Percentiles rank a stretch among this genome's conserved stretches.
phyloP scores from a whole-genome alignment of 2,329 filamentous ascomycete genomes.

The Aschersonia sp. region DNA sequence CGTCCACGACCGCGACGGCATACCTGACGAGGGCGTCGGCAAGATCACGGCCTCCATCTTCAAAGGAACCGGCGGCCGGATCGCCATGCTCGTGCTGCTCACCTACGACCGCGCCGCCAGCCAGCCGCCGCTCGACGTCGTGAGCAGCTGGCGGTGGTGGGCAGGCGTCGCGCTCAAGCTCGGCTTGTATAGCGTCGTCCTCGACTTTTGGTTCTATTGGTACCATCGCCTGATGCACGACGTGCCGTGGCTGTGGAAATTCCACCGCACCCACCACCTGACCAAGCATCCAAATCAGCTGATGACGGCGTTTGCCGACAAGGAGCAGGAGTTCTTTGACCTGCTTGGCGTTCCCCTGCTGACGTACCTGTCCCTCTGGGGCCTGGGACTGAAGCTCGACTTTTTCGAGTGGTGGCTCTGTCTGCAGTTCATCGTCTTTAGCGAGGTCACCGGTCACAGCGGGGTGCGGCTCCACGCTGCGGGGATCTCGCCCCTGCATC shows the following conservation, averaged over 20 bases:
- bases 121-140: constrained; percentile 3
- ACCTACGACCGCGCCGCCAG: constrained; percentile 7
- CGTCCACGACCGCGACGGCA: constrained; percentile 17
- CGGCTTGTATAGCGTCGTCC: constrained; percentile 23
- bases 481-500: constrained; percentile 15
- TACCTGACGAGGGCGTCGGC: constrained; percentile 22
- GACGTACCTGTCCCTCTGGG: constrained; percentile 19
- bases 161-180: constrained; percentile 22
- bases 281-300: constrained; percentile 29
- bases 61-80: constrained; percentile 17
- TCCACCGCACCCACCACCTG: constrained; percentile 27
- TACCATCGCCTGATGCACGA: constrained; percentile 23
- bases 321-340: constrained; percentile 26
- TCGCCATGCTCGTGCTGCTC: constrained; percentile 13
- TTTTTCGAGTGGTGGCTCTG: constrained; percentile 32
- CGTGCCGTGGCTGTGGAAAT: constrained; percentile 22
- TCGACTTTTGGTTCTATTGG: constrained; percentile 31
- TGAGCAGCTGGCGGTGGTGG: constrained; percentile 10
- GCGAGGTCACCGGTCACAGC: constrained; percentile 22
- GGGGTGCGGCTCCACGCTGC: constrained; percentile 20
- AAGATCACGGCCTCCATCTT: constrained; percentile 18
- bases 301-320: constrained; percentile 24
- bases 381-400: constrained; percentile 22
- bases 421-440: constrained; percentile 24
- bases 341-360: constrained; percentile 23